Base-by-base conservation (phyloP, 352 stramenopile species). In the Aphanomyces stellatus region DNA sequence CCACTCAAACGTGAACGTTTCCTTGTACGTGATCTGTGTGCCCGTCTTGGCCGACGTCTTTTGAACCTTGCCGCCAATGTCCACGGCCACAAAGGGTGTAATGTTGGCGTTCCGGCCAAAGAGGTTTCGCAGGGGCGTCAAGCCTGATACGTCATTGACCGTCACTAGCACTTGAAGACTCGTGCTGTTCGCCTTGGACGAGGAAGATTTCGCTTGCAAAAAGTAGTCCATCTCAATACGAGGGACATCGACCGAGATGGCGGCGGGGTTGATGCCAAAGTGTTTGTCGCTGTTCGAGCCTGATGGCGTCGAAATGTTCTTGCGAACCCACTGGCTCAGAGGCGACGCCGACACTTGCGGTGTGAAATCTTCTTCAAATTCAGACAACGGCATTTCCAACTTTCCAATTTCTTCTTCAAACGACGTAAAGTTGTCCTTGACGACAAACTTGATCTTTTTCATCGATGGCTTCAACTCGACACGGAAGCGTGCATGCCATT, bases 1-100 rank as follows among this genome's bases (percentile, higher is more conserved):
- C 31, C 84, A 71, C 41, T 94, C 81, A 59, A 93, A 91, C 37
- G 86, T 93, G 30, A 95, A 90, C 59, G 82, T 88, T 63, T 95
- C 84, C 57, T 85, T 81, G 84, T 85, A 95, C 49, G 79, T 63
- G 17, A 66, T 62, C 55, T 88, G 89, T 22, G 63, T 73, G 66
- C 89, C 88, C 69, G 90, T 90, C 5, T 76, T 71, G 28, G 76
- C 84, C 61, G 88, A 88, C 35, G 86, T 95, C 22, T 71, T 70
- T 41, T 82, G 87, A n/a, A 65, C 74, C n/a, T 74, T 81, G 67
- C 85, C 77, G n/a, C 77, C 86, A 7, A 92, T 77, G 51, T 88
- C 80, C 19, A 93, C 74, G 6, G 81, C 88, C 4, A 95, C 74
- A 53, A 90, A 93, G 5, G 86, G 86, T 30, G 84, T 82, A 28